Percentiles rank a stretch among this genome's conserved stretches.
These are phyloP conservation scores for Lachnellula hyalina DNA, from an alignment of 2,329 filamentous ascomycete species.

Conservation along the genomic window DNA sequence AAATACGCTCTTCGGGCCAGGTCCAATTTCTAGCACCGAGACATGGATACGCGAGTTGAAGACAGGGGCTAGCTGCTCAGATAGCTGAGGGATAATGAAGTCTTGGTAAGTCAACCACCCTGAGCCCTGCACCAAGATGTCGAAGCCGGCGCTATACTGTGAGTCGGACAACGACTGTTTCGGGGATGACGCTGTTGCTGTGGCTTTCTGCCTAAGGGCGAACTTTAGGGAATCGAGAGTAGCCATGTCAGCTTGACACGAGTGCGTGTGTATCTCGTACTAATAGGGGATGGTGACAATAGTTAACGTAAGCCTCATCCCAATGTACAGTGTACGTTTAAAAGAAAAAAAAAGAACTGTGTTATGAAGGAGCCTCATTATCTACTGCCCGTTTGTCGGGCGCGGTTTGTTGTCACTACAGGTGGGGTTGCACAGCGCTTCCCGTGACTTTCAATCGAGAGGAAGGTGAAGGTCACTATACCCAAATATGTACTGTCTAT, in stretches of 20 bases:
- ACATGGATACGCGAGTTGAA: slow-evolving; percentile 37
- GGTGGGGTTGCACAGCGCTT: no score
- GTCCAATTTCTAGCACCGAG: slow-evolving; percentile 55
- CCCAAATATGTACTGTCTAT: no score
- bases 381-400: no score
- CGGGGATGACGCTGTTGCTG: slow-evolving; percentile 2
- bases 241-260: slow-evolving; percentile 12
- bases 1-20: slow-evolving; percentile 51
- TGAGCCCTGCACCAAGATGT: slow-evolving; percentile 15
- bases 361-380: no score
- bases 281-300: slow-evolving; percentile 5
- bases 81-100: slow-evolving; percentile 24
- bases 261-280: slow-evolving; percentile 5
- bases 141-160: slow-evolving; percentile 19
- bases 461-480: no score
- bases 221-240: slow-evolving; percentile 15
- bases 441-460: no score
- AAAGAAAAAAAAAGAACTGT: no score
- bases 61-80: slow-evolving; percentile 29
- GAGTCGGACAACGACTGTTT: slow-evolving; percentile 16
- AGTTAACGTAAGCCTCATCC: not conserved
- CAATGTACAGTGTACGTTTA: no score
- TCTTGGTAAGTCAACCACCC: slow-evolving; percentile 22
- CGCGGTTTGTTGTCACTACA: no score
- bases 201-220: slow-evolving; percentile 13